phyloP scores from a whole-genome alignment of 345 rosid species.

The Aquilaria yunnanensis region DNA sequence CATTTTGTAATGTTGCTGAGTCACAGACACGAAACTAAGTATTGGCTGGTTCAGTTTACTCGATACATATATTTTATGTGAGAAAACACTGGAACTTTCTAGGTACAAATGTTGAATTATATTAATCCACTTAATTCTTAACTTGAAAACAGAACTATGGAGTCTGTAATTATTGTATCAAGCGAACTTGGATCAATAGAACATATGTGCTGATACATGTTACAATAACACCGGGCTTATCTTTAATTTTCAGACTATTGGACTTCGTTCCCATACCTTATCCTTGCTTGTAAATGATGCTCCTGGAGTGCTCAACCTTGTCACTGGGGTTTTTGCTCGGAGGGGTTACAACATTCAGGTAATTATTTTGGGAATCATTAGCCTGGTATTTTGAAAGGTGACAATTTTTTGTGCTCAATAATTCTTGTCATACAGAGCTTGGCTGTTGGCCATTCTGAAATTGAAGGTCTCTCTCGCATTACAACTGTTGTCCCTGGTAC shows the following conservation, averaged over 20 bases:
- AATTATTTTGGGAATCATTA: background rate
- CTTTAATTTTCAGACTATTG: conserved; percentile 42
- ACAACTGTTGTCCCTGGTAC: conserved; percentile 67
- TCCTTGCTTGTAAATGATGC: conserved; percentile 54
- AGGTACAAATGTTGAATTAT: too few species aligned
- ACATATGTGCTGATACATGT: background rate
- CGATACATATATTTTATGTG: too few species aligned
- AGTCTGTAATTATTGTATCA: background rate
- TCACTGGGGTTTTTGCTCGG: conserved; percentile 68
- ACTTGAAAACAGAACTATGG: too few species aligned
- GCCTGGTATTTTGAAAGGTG: too few species aligned
- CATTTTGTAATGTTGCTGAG: too few species aligned
- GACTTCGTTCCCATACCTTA: conserved; percentile 57
- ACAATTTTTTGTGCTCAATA: background rate
- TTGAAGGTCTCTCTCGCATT: conserved; percentile 56
- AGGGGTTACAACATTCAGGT: conserved; percentile 80
- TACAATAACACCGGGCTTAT: too few species aligned
- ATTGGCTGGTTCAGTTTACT: too few species aligned
- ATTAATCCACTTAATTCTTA: too few species aligned
- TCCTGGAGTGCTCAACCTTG: conserved; percentile 67
- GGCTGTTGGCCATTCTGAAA: conserved; percentile 63
- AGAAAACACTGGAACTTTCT: too few species aligned
- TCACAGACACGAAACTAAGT: too few species aligned
- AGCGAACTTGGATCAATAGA: background rate
- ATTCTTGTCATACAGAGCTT: conserved; percentile 40